Evolutionary conservation across 2,329 filamentous ascomycete genomes (phyloP), one percentile per base, ranked within the genome.

Genomic region (Colletotrichum brevisporum): DNA sequence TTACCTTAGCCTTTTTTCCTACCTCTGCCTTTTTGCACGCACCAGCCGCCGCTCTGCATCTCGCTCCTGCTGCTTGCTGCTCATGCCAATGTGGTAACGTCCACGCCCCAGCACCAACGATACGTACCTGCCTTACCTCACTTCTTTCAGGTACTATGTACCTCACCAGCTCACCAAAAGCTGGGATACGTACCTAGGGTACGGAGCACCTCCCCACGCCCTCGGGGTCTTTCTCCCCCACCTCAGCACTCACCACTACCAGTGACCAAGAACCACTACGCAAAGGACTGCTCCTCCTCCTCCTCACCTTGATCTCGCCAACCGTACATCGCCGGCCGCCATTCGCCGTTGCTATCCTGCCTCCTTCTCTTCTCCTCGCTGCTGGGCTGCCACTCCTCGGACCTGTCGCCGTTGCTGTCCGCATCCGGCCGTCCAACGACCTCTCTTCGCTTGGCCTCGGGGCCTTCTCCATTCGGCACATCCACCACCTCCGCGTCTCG

Each of bases 11-110:
- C 31, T 79, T 78, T 24, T 21, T 24, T 24, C 4, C 21, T 24
- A 24, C 21, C 21, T 79, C 78, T 62, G 55, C 36, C 78, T 78
- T 81, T 78, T 78, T 76, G 76, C 73, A 74, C 76, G 54, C 62
- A 67, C 54, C 66, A 64, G 53, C 31, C 41, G 60, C 62, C 52
- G 60, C 39, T 61, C 60, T 69, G 54, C 66, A 55, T 69, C 61
- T 65, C 27, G 50, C 59, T 61, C 31, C 21, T 43, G 31, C 50
- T 43, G 18, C 48, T 24, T 3, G 18, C 41, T 47, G 16, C 55
- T 47, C n/a, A 41, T 55, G 50, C 58, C 45, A 54, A 52, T 41
- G 47, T 18, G 52, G 48, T 48, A 62, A 36, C 58, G 52, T 24
- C 31, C 31, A 36, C 31, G 31, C 31, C 31, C 31, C 9, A 3